phyloP scores from a whole-genome alignment of 1,284 basidiomycete species.

The Sparassis latifolia region DNA sequence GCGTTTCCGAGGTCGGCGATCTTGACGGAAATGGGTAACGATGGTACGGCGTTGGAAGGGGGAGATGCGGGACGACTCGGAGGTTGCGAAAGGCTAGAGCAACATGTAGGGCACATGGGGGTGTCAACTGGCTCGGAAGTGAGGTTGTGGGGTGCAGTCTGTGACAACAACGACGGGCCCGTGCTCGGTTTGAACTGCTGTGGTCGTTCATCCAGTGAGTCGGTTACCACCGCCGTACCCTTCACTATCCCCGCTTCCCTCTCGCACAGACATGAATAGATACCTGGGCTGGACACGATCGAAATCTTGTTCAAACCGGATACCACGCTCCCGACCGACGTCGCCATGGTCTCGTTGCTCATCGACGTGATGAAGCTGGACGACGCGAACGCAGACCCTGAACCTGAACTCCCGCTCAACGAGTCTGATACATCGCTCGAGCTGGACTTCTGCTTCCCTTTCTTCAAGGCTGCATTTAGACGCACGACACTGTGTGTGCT shows the following conservation, averaged over 20 bases:
- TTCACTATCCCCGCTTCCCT: conserved; percentile 4
- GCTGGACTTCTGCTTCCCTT: conserved; percentile 10
- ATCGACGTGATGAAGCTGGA: conserved; percentile 19
- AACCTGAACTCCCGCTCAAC: conserved; percentile 19
- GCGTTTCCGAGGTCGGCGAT: conserved; percentile 90
- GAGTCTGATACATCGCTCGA: conserved; percentile 16
- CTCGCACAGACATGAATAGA: conserved; percentile 12
- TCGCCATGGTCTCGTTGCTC: conserved; percentile 24
- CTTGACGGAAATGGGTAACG: conserved; percentile 69
- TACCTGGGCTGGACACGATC: conserved; percentile 11
- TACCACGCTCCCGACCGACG: conserved; percentile 27
- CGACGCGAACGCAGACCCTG: conserved; percentile 14
- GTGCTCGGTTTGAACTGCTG: conserved; percentile 11
- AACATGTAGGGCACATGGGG: conserved; percentile 26
- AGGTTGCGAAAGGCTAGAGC: conserved; percentile 2
- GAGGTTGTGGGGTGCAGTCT: conserved; percentile 45
- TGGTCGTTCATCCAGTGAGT: neutral
- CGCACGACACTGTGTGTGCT: conserved; percentile 19
- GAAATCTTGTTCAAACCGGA: conserved; percentile 18
- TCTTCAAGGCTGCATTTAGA: conserved; percentile 10
- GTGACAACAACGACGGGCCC: conserved; percentile 59
- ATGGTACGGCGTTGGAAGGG: neutral
- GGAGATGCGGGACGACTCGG: conserved; percentile 20
- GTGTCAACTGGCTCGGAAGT: conserved; percentile 1
- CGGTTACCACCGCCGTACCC: neutral